A percentile compares a stretch with the other conserved stretches of the same genome.
Evolutionary conservation across 495 filamentous ascomycete genomes (phyloP).

Genomic region (Aspergillus indologenus): DNA sequence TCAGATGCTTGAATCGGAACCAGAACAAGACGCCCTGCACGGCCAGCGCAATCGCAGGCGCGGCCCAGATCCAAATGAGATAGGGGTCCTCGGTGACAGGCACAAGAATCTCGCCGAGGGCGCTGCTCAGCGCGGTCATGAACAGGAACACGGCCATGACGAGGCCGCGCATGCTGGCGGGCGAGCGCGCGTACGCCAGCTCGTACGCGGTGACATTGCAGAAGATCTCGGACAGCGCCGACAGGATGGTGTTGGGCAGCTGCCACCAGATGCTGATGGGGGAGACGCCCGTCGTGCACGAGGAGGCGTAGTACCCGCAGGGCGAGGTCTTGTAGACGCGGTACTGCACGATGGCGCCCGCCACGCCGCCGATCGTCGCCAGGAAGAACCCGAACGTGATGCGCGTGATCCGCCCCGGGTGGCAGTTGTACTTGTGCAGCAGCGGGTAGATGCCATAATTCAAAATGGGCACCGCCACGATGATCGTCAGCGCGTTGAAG

Average conservation of each 20-base stretch:
- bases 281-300: conserved; percentile 40
- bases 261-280: conserved; percentile 56
- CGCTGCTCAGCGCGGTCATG: conserved; percentile 49
- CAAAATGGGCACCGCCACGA: conserved; percentile 60
- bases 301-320: conserved; percentile 50
- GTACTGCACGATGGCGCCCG: conserved; percentile 61
- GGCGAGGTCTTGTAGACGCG: conserved; percentile 56
- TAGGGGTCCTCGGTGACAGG: conserved; percentile 61
- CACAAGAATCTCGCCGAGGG: conserved; percentile 55
- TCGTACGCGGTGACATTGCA: conserved; percentile 68
- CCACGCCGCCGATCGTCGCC: conserved; percentile 52
- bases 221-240: conserved; percentile 68
- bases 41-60: conserved; percentile 45
- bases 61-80: conserved; percentile 54
- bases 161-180: conserved; percentile 64
- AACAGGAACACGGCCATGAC: conserved; percentile 62
- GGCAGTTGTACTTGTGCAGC: conserved; percentile 51
- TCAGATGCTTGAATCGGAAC: conserved; percentile 42
- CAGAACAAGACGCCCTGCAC: conserved; percentile 49
- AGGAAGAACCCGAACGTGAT: conserved; percentile 65
- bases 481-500: conserved; percentile 68
- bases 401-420: conserved; percentile 61
- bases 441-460: conserved; percentile 62
- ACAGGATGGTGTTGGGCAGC: conserved; percentile 47
- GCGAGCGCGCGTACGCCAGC: conserved; percentile 69